A percentile compares a stretch with the other conserved stretches of the same genome.
Evolutionary conservation across 1,284 basidiomycete genomes (phyloP).

Genomic region (Microbotryum violaceum): DNA sequence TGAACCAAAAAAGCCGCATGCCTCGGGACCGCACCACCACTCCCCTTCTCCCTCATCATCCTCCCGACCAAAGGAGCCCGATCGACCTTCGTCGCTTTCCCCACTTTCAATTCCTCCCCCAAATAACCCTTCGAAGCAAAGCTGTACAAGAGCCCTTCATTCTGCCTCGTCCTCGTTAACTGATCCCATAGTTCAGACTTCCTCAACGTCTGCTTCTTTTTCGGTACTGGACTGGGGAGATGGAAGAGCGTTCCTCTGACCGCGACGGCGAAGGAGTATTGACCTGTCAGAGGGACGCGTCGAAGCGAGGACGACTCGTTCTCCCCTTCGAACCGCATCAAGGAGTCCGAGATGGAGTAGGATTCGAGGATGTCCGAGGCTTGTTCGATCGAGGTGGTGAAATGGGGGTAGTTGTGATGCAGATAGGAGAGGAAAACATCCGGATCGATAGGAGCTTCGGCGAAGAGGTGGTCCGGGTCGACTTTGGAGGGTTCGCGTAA

Average conservation of each 20-base stretch:
- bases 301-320: constrained; percentile 28
- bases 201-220: constrained; percentile 63
- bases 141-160: constrained; percentile 36
- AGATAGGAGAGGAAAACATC: constrained; percentile 81
- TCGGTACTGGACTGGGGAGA: constrained; percentile 74
- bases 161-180: constrained; percentile 39
- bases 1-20: neutral
- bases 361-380: constrained; percentile 63
- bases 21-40: constrained; percentile 3
- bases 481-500: constrained; percentile 53
- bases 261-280: constrained; percentile 71
- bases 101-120: constrained; percentile 7
- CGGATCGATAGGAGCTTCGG: constrained; percentile 82
- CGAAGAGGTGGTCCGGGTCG: constrained; percentile 70
- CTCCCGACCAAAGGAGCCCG: constrained; percentile 39
- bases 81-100: constrained; percentile 6
- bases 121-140: constrained; percentile 32
- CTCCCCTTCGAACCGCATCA: constrained; percentile 57
- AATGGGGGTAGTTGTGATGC: constrained; percentile 85
- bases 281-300: constrained; percentile 19
- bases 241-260: constrained; percentile 69
- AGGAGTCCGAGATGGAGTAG: constrained; percentile 68
- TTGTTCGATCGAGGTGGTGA: constrained; percentile 69
- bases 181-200: constrained; percentile 48
- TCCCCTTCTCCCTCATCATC: constrained; percentile 36